phyloP scores from a whole-genome alignment of 371 early-diverging fungal species.

The Mucor irregularis region DNA sequence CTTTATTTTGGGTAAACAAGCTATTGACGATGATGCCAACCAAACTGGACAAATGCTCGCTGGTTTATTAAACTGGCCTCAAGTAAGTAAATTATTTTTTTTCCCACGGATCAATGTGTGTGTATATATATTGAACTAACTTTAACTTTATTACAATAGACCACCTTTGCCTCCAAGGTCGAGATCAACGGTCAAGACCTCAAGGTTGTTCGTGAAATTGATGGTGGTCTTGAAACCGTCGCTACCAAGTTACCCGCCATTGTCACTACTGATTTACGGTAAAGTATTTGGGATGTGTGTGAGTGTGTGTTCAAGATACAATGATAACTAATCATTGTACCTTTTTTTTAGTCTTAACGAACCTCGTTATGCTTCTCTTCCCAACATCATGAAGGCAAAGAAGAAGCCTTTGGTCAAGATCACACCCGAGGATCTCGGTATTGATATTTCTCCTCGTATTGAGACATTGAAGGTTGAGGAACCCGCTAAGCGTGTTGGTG shows the following conservation, averaged over 20 bases:
- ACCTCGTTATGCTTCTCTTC: conserved; percentile 95
- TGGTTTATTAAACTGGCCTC: conserved; percentile 93
- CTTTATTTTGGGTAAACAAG: conserved; percentile 97
- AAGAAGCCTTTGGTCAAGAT: conserved; percentile 93
- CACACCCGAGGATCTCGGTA: conserved; percentile 78
- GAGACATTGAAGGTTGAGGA: conserved; percentile 89
- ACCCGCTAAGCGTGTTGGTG: conserved; percentile 93
- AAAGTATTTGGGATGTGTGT: too few relatives aligned
- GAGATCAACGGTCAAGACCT: conserved; percentile 74
- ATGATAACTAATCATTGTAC: too few relatives aligned
- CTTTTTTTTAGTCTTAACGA: conserved; percentile 81
- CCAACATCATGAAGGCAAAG: conserved; percentile 98
- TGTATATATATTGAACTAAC: neutral
- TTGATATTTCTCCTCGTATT: conserved; percentile 85
- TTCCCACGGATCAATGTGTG: conserved; percentile 6
- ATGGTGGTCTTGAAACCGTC: conserved; percentile 97
- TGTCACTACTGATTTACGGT: conserved; percentile 96
- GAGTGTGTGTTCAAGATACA: neutral
- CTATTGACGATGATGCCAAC: conserved; percentile 96
- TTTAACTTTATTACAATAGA: conserved; percentile 48
- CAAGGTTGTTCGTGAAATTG: conserved; percentile 93
- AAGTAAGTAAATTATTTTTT: conserved; percentile 55
- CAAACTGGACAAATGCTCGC: conserved; percentile 99
- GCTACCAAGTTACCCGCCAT: conserved; percentile 84
- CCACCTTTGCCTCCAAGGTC: conserved; percentile 96